phyloP scores from a whole-genome alignment of 2,329 filamentous ascomycete genomes.

The Neonectria ditissima region DNA sequence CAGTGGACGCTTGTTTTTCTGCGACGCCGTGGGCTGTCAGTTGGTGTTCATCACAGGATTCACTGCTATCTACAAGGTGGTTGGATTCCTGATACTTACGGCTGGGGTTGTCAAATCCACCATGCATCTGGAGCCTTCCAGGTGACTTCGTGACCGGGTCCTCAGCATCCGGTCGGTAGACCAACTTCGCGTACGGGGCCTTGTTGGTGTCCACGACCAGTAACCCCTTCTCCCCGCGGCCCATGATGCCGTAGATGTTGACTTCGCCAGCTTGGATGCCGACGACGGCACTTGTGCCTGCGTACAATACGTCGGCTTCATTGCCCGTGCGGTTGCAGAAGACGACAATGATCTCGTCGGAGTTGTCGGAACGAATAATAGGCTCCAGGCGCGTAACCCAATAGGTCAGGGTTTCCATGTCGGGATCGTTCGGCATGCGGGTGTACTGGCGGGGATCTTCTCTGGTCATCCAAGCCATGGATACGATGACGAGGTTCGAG shows the following conservation, averaged over 20 bases:
- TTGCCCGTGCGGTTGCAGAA: constrained; percentile 77
- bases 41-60: not conserved
- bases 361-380: constrained; percentile 62
- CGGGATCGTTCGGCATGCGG: constrained; percentile 67
- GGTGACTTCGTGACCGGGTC: not conserved
- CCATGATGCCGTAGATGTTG: constrained; percentile 75
- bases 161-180: constrained; percentile 40
- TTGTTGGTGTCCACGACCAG: constrained; percentile 73
- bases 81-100: not conserved
- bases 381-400: constrained; percentile 81
- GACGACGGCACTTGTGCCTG: constrained; percentile 79
- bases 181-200: constrained; percentile 59
- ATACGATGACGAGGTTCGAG: constrained; percentile 74
- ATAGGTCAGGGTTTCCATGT: constrained; percentile 79
- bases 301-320: constrained; percentile 75
- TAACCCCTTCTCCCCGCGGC: constrained; percentile 76
- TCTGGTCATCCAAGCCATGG: constrained; percentile 82
- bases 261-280: constrained; percentile 74
- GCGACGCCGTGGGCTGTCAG: not conserved
- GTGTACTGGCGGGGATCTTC: constrained; percentile 62
- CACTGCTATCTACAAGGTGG: not conserved
- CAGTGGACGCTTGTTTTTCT: not conserved
- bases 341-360: constrained; percentile 74
- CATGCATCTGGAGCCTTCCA: constrained; percentile 2
- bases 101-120: not conserved